phyloP scores from a whole-genome alignment of 108 stramenopile species.

The Pseudonitzschia delicatissima region DNA sequence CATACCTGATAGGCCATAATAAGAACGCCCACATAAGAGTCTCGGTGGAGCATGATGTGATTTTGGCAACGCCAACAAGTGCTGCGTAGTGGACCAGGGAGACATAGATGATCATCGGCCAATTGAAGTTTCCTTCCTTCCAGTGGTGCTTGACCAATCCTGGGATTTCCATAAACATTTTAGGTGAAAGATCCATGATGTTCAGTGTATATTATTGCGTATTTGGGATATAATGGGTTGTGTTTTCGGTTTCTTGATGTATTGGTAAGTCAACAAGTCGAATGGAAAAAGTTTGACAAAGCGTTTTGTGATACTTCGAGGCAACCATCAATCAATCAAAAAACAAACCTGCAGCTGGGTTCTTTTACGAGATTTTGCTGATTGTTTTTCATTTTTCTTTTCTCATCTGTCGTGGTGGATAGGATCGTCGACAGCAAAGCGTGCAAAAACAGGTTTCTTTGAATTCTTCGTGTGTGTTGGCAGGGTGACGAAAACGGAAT shows the following conservation, averaged over 20 bases:
- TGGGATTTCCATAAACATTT: slow-evolving; percentile 79
- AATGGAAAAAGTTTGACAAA: no score
- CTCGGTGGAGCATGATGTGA: slow-evolving; percentile 62
- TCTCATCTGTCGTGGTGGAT: background rate
- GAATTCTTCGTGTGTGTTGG: no score
- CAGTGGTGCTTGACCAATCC: slow-evolving; percentile 76
- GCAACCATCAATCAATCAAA: no score
- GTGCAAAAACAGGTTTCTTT: no score
- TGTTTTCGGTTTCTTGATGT: background rate
- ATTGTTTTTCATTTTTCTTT: background rate
- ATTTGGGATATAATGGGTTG: background rate
- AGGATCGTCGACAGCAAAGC: slow-evolving; percentile 1
- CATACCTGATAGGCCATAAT: slow-evolving; percentile 95
- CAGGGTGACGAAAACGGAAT: no score
- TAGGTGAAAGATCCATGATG: slow-evolving; percentile 75
- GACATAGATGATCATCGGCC: slow-evolving; percentile 98
- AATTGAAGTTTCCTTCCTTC: slow-evolving; percentile 93
- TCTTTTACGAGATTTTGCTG: no score
- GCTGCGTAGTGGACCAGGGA: slow-evolving; percentile 88
- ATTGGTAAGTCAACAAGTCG: no score
- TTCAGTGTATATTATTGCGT: slow-evolving; percentile 7
- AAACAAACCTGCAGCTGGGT: no score
- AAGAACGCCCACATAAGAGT: slow-evolving; percentile 94
- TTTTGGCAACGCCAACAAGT: slow-evolving; percentile 61
- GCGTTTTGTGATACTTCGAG: no score